Base-by-base conservation (phyloP, 192 early-diverging fungal species). In the Geranomyces michiganensis region DNA sequence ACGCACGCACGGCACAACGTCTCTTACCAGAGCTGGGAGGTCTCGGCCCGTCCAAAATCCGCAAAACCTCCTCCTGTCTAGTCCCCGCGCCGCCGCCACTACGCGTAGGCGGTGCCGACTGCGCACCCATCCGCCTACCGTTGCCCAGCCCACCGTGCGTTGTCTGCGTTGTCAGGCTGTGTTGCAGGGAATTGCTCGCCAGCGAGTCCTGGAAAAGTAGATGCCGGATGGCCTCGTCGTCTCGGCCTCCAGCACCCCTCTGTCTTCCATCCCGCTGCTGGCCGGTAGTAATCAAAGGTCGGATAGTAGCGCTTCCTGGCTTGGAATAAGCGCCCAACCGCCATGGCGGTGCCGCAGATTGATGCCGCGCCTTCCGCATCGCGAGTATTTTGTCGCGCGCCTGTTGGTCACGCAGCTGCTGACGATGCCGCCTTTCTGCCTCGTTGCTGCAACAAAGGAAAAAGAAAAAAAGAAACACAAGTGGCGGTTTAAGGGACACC, bases 311-410 rank as follows among this genome's bases (percentile, higher is more conserved):
- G 64, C 30, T 47, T 30, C 24, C 64, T 10, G 64, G 24, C 21
- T 47, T 43, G 24, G 41, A 13, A 19, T 65, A 65, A 24, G 64
- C 26, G 32, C 64, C 64, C 19, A 47, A 26, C 24, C 64, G 36
- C 64, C 64, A 65, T 13, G 64, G 64, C 17, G 45, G 41, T 8
- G 45, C 26, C 1, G 48, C 51, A 13, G 67, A 44, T 26, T 30
- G 36, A 19, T 26, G 55, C 31, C 33, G 48, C 29, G 24, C n/a
- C 17, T 22, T 53, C n/a, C 67, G 48, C 32, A 36, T 29, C n/a
- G 6, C 24, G 17, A 68, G 49, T n/a, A 68, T 68, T 29, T 24
- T 27, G 1, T 53, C 67, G 22, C 67, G 67, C 21, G 45, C 67
- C 17, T n/a, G 19, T 1, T 56, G 26, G 1, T 68, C 51, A 13